A percentile compares a stretch with the other conserved stretches of the same genome.
Conservation (phyloP, 2,329 filamentous ascomycete species). For the Nothophaeocryptopus gaeumannii region DNA sequence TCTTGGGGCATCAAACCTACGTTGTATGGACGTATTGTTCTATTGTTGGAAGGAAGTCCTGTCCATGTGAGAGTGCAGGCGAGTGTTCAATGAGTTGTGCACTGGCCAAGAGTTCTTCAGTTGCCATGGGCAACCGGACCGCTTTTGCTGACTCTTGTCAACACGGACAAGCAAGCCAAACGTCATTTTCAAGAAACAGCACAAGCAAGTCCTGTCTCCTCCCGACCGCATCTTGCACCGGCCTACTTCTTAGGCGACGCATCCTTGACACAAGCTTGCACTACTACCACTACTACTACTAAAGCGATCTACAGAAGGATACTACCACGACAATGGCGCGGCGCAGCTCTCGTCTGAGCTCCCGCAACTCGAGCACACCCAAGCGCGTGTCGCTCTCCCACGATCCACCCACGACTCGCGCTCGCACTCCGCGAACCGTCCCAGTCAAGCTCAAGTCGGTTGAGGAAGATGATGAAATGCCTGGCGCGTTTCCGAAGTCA, state of each 20-base stretch:
- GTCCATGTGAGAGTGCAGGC: too few relatives aligned
- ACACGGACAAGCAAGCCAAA: too few relatives aligned
- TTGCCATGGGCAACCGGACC: too few relatives aligned
- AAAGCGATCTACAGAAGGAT: background rate
- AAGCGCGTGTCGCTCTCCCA: conserved; percentile 37
- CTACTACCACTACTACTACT: conserved; percentile 1
- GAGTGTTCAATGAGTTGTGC: too few relatives aligned
- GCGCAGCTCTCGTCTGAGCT: conserved; percentile 33
- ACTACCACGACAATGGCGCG: conserved; percentile 30
- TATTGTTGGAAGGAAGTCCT: too few relatives aligned
- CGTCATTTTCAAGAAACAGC: too few relatives aligned
- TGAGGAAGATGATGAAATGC: conserved; percentile 44
- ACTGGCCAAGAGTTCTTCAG: too few relatives aligned
- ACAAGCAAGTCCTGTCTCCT: too few relatives aligned
- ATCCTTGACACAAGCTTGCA: conserved; percentile 3
- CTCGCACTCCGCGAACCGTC: conserved; percentile 32
- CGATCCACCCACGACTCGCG: conserved; percentile 25
- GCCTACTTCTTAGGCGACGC: conserved; percentile 13
- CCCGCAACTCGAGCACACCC: conserved; percentile 30
- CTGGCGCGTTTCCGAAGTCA: conserved; percentile 34
- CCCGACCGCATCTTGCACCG: too few relatives aligned
- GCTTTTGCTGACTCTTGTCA: too few relatives aligned
- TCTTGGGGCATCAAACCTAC: too few relatives aligned
- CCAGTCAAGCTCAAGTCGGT: conserved; percentile 45
- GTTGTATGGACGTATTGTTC: too few relatives aligned